Conservation (phyloP, 768 basidiomycete genomes). For the Naganishia antarctica region DNA sequence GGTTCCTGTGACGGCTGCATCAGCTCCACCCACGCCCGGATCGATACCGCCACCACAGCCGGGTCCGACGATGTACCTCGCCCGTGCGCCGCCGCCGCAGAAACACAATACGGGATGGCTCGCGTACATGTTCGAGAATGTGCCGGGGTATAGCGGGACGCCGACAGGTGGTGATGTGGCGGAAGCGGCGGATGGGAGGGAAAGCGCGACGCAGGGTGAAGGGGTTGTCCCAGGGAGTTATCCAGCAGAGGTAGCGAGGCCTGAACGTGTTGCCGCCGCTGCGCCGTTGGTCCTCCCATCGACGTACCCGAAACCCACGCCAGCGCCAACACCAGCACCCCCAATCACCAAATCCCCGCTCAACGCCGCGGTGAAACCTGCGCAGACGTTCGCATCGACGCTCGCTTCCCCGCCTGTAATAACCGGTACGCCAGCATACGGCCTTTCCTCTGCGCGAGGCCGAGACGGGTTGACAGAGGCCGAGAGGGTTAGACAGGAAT, state of each 20-base stretch:
- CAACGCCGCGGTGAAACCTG: not conserved
- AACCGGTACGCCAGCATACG: slow-evolving; percentile 16
- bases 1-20: too few relatives aligned
- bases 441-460: slow-evolving; percentile 24
- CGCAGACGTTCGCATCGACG: not conserved
- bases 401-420: slow-evolving; percentile 20
- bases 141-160: not conserved
- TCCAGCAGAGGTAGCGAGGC: not conserved
- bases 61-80: slow-evolving; percentile 5
- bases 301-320: not conserved
- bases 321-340: not conserved
- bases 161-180: not conserved
- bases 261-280: not conserved
- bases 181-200: not conserved
- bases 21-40: not conserved
- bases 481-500: slow-evolving; percentile 63
- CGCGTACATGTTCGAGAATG: not conserved
- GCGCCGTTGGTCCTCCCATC: slow-evolving; percentile 11
- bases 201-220: not conserved
- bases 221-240: not conserved
- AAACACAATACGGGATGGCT: slow-evolving; percentile 9
- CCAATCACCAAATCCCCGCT: not conserved
- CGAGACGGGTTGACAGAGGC: slow-evolving; percentile 50
- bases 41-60: not conserved
- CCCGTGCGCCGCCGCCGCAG: slow-evolving; percentile 11